Conservation (phyloP, 305 asterid species). For the Rubia peregrina region DNA sequence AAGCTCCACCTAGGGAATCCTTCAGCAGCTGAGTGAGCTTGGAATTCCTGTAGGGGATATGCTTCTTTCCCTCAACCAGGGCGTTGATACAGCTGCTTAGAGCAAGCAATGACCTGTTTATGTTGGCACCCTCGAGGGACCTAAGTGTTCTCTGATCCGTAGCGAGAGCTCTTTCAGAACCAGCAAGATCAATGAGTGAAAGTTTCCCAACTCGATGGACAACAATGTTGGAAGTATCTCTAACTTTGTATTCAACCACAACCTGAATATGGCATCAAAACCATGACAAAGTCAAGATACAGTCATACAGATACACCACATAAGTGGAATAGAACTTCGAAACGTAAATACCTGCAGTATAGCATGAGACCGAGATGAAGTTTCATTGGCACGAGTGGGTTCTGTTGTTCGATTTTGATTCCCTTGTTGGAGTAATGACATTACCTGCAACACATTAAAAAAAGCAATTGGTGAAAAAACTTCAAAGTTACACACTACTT, state of each 20-base stretch:
- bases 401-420: constrained; percentile 52
- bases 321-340: not conserved
- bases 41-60: constrained; percentile 56
- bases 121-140: constrained; percentile 64
- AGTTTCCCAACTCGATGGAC: constrained; percentile 47
- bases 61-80: constrained; percentile 61
- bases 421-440: constrained; percentile 63
- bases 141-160: constrained; percentile 62
- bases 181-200: constrained; percentile 60
- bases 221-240: constrained; percentile 35
- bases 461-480: not conserved
- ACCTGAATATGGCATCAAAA: constrained; percentile 28
- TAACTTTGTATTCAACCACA: constrained; percentile 34
- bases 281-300: constrained; percentile 1
- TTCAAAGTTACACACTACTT: not conserved
- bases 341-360: constrained; percentile 43
- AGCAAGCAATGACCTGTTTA: constrained; percentile 58
- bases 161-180: constrained; percentile 68
- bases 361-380: constrained; percentile 65
- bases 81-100: constrained; percentile 67
- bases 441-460: constrained; percentile 31
- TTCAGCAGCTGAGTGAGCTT: constrained; percentile 60
- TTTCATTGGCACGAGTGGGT: constrained; percentile 60
- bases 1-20: constrained; percentile 57
- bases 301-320: not conserved